Conservation (phyloP, 345 rosid species). For the Anacardium occidentale region DNA sequence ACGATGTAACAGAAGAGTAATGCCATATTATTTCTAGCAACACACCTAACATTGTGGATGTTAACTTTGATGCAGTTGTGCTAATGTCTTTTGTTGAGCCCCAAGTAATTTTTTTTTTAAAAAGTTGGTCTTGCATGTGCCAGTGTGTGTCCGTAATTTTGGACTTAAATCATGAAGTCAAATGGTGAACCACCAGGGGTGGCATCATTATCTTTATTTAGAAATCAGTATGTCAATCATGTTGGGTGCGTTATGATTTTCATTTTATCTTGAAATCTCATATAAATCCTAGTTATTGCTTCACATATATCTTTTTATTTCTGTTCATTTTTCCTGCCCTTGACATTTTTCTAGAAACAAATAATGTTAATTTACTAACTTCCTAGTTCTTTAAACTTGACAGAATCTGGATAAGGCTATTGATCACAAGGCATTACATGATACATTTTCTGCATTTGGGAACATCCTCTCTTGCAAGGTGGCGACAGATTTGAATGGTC, state of each 20-base stretch:
- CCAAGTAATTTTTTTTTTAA: neutral
- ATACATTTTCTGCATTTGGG: slow-evolving; percentile 65
- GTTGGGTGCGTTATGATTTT: neutral
- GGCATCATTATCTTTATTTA: neutral
- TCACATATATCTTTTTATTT: neutral
- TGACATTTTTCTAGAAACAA: neutral
- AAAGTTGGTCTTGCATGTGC: neutral
- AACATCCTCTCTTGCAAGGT: slow-evolving; percentile 72
- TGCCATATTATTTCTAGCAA: neutral
- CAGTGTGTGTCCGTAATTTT: neutral
- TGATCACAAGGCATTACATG: slow-evolving; percentile 72
- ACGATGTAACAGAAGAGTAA: neutral
- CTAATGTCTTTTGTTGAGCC: neutral
- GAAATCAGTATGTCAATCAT: neutral
- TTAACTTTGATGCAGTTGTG: neutral
- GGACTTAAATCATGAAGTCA: neutral
- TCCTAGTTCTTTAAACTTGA: neutral
- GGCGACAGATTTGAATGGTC: slow-evolving; percentile 67
- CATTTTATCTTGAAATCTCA: neutral
- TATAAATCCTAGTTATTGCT: neutral
- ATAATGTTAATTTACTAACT: too few species aligned
- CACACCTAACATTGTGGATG: neutral
- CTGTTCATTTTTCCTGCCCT: slow-evolving; percentile 8
- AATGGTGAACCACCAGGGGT: neutral
- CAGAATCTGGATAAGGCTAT: slow-evolving; percentile 80